phyloP scores from a whole-genome alignment of 139 green algal species.

The Chlorella sorokiniana region DNA sequence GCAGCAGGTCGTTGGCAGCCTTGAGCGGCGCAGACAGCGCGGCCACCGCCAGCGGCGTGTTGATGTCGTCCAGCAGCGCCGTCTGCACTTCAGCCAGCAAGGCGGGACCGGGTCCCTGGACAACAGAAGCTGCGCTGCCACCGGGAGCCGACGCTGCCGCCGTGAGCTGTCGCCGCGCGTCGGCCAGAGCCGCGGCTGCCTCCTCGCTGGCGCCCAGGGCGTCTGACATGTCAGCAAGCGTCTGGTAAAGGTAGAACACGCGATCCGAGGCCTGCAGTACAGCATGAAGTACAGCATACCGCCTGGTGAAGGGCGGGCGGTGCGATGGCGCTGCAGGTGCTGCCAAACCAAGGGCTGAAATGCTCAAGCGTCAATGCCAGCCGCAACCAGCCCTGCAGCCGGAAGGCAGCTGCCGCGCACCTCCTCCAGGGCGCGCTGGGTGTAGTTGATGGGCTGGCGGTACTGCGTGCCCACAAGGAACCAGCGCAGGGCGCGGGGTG shows the following conservation, averaged over 20 bases:
- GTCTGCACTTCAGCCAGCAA: constrained; percentile 37
- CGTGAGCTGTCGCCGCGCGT: constrained; percentile 34
- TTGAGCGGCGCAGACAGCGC: constrained; percentile 83
- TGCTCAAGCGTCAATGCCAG: not conserved
- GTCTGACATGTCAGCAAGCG: constrained; percentile 62
- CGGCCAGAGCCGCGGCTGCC: not conserved
- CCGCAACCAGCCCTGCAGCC: not conserved
- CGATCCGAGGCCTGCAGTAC: constrained; percentile 69
- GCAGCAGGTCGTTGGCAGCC: constrained; percentile 80
- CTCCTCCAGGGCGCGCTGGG: constrained; percentile 80
- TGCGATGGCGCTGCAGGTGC: no score
- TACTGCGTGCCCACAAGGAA: constrained; percentile 96
- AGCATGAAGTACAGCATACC: not conserved
- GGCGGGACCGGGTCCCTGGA: not conserved
- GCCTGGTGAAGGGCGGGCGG: not conserved
- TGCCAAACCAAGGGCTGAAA: not conserved
- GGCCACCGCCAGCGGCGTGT: constrained; percentile 78
- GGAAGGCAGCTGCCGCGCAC: not conserved
- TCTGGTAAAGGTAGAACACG: constrained; percentile 93
- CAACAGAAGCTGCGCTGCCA: not conserved
- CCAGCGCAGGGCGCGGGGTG: constrained; percentile 87
- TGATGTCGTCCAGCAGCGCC: constrained; percentile 88
- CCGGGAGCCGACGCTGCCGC: not conserved
- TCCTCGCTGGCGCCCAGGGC: constrained; percentile 37
- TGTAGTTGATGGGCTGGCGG: constrained; percentile 93